Conservation (phyloP, 176 grass and related monocot species). For the Themeda triandra region DNA sequence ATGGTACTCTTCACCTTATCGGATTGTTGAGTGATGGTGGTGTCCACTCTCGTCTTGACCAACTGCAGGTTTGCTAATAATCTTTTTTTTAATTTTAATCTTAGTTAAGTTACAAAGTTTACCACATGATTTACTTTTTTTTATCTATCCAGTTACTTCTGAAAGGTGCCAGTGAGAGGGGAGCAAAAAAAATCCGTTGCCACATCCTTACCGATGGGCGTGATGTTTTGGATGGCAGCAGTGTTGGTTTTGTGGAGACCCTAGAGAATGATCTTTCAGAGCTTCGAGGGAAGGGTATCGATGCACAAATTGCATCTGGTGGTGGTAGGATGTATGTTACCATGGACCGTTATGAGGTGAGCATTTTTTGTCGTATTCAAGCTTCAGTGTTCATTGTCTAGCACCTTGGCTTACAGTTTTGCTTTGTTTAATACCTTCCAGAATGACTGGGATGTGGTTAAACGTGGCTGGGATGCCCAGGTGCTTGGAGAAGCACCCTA, state of each 20-base stretch:
- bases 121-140: neutral
- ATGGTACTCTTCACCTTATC: slow-evolving; percentile 86
- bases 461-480: slow-evolving; percentile 98
- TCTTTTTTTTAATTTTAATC: slow-evolving; percentile 16
- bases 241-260: slow-evolving; percentile 88
- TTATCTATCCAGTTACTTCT: slow-evolving; percentile 65
- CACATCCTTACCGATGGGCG: slow-evolving; percentile 96
- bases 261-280: slow-evolving; percentile 79
- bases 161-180: slow-evolving; percentile 81
- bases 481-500: slow-evolving; percentile 95
- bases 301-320: slow-evolving; percentile 87
- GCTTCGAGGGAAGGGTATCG: slow-evolving; percentile 75
- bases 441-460: slow-evolving; percentile 97
- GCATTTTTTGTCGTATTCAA: neutral
- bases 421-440: slow-evolving; percentile 29
- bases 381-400: neutral
- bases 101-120: neutral
- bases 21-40: slow-evolving; percentile 97
- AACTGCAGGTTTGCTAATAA: slow-evolving; percentile 65
- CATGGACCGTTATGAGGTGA: slow-evolving; percentile 99
- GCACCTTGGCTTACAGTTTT: neutral
- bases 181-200: slow-evolving; percentile 91
- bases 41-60: slow-evolving; percentile 94
- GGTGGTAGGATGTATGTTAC: slow-evolving; percentile 98
- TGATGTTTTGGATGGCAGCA: slow-evolving; percentile 98